Percentiles rank a stretch among this genome's conserved stretches.
Evolutionary conservation across 805 yeast species (phyloP).

Genomic region (Saccharomycopsis olivae): DNA sequence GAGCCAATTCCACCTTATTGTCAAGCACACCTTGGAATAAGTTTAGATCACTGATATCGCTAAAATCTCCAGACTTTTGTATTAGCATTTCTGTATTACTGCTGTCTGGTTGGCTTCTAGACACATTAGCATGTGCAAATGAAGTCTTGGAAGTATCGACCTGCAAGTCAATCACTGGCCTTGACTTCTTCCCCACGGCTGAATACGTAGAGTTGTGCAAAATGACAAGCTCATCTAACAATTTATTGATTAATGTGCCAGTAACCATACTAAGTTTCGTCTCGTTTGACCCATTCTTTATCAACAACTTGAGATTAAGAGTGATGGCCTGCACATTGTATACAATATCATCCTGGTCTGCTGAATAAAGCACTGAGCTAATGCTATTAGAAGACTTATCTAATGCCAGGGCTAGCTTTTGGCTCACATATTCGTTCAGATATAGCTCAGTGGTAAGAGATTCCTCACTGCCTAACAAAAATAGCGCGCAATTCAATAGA

Average conservation of each 20-base stretch:
- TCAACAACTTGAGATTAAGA: background rate
- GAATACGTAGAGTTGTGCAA: too few species aligned
- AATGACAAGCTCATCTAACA: too few species aligned
- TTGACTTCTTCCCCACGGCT: background rate
- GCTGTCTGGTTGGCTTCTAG: background rate
- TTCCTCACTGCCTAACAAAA: background rate
- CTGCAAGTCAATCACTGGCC: background rate
- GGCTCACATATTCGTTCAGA: background rate
- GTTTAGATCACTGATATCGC: constrained; percentile 2
- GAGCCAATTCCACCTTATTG: constrained; percentile 6
- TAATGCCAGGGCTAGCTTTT: background rate
- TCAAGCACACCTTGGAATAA: constrained; percentile 6
- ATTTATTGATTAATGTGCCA: background rate
- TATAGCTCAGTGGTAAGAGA: background rate
- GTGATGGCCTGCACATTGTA: constrained; percentile 2
- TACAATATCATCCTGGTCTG: constrained; percentile 4
- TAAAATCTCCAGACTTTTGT: background rate
- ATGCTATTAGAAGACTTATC: background rate
- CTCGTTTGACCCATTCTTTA: background rate
- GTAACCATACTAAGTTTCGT: background rate
- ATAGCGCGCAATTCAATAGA: background rate
- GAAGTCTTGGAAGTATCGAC: background rate
- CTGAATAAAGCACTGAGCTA: constrained; percentile 4
- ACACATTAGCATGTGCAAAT: background rate
- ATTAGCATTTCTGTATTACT: background rate